Evolutionary conservation across 805 yeast genomes (phyloP).

Genomic region (Saccharomycopsis babjevae): DNA sequence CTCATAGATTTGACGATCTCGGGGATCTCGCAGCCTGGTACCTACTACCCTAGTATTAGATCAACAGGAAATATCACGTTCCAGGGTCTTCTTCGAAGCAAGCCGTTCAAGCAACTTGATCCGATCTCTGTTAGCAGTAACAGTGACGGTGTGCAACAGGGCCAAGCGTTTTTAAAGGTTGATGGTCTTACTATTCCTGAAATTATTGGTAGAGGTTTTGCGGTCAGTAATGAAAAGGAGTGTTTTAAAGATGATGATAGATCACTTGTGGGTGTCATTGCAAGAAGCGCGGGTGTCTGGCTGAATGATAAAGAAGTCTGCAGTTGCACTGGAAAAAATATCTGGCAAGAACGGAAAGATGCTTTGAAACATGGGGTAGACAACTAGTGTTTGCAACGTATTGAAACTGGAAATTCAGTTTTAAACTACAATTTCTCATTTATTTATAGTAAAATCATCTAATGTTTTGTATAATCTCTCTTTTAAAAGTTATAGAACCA

Average conservation of each 20-base stretch:
- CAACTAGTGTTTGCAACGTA: neutral
- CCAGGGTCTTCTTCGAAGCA: constrained; percentile 63
- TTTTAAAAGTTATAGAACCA: too few relatives aligned
- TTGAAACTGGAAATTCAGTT: neutral
- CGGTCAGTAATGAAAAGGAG: constrained; percentile 22
- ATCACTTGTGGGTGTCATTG: constrained; percentile 75
- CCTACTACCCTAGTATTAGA: constrained; percentile 61
- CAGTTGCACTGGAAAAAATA: constrained; percentile 88
- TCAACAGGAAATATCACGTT: constrained; percentile 64
- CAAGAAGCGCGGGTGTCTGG: constrained; percentile 96
- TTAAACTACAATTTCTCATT: neutral
- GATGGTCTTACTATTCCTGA: constrained; percentile 38
- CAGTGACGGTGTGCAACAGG: constrained; percentile 16
- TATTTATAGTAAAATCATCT: too few relatives aligned
- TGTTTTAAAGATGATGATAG: constrained; percentile 15
- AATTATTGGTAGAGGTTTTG: constrained; percentile 56
- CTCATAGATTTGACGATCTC: constrained; percentile 71
- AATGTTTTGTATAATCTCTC: too few relatives aligned
- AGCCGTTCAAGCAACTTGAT: constrained; percentile 34
- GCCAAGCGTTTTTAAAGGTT: constrained; percentile 11
- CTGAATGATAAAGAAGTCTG: constrained; percentile 90
- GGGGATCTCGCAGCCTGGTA: constrained; percentile 47
- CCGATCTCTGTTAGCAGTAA: constrained; percentile 22
- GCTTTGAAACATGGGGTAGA: constrained; percentile 47
- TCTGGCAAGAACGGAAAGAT: constrained; percentile 89